Conservation (phyloP, 1,284 basidiomycete genomes). For the Pyrrhoderma noxium region DNA sequence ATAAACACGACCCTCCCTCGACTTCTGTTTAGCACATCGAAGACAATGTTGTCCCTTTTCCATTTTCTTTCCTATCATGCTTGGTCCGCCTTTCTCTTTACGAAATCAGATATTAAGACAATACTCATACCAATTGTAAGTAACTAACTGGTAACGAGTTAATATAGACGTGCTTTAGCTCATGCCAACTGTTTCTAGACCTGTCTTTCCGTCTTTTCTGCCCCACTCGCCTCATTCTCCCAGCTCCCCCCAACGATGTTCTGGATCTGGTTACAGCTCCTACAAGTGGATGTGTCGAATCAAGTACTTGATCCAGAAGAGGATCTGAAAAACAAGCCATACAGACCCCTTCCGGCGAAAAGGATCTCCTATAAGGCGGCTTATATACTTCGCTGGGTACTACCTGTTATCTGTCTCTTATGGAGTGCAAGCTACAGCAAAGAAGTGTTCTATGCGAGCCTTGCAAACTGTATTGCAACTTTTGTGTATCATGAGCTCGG, state of each 20-base stretch:
- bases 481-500: conserved; percentile 27
- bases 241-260: conserved; percentile 22
- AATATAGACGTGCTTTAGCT: background rate
- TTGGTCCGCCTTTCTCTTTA: conserved; percentile 27
- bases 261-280: conserved; percentile 40
- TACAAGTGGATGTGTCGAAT: conserved; percentile 37
- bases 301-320: conserved; percentile 29
- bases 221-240: conserved; percentile 22
- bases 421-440: conserved; percentile 23
- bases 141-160: background rate
- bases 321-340: conserved; percentile 30
- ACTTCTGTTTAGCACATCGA: too few species aligned
- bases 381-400: conserved; percentile 27
- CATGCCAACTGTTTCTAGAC: conserved; percentile 1
- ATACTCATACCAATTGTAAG: conserved; percentile 32
- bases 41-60: too few species aligned
- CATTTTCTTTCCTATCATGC: conserved; percentile 6
- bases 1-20: too few species aligned
- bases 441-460: conserved; percentile 21
- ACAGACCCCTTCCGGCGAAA: conserved; percentile 31
- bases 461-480: conserved; percentile 19
- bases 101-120: conserved; percentile 33
- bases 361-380: conserved; percentile 24
- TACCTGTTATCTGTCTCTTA: conserved; percentile 23
- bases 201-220: conserved; percentile 23